These are phyloP conservation scores for Acer saccharum DNA, from an alignment of 345 rosid species.

Conservation along the genomic window DNA sequence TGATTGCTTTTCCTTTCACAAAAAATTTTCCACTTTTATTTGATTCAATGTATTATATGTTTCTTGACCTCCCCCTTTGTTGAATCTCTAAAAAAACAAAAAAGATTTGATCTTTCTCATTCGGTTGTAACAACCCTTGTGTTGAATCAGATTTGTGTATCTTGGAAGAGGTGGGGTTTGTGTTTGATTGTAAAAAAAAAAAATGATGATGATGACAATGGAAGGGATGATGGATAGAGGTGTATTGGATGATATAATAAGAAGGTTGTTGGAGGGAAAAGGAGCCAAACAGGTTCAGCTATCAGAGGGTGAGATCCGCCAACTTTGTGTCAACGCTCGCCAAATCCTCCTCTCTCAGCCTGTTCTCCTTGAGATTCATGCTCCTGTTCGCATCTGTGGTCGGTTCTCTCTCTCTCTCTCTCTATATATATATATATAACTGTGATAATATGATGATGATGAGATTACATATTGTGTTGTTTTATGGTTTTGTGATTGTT, in stretches of 20 bases:
- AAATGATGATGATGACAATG: constrained; percentile 64
- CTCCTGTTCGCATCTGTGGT: constrained; percentile 95
- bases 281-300: constrained; percentile 95
- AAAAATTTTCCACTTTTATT: constrained; percentile 13
- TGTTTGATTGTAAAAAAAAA: constrained; percentile 6
- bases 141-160: background rate
- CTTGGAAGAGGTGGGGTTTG: background rate
- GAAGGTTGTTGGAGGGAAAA: constrained; percentile 88
- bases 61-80: background rate
- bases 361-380: constrained; percentile 72
- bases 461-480: background rate
- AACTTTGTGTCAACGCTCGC: constrained; percentile 90
- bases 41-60: constrained; percentile 6
- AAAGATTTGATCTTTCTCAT: constrained; percentile 15
- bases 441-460: background rate
- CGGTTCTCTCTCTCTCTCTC: constrained; percentile 30
- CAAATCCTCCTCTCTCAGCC: constrained; percentile 93
- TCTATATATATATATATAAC: background rate
- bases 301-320: constrained; percentile 98
- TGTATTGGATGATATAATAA: constrained; percentile 88
- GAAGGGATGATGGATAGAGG: constrained; percentile 79
- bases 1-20: constrained; percentile 8
- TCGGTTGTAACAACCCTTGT: constrained; percentile 16
- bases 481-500: background rate
- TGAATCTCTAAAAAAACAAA: background rate